These are phyloP conservation scores for Globisporangium alternatum DNA, from an alignment of 352 stramenopile species.

Conservation along the genomic window DNA sequence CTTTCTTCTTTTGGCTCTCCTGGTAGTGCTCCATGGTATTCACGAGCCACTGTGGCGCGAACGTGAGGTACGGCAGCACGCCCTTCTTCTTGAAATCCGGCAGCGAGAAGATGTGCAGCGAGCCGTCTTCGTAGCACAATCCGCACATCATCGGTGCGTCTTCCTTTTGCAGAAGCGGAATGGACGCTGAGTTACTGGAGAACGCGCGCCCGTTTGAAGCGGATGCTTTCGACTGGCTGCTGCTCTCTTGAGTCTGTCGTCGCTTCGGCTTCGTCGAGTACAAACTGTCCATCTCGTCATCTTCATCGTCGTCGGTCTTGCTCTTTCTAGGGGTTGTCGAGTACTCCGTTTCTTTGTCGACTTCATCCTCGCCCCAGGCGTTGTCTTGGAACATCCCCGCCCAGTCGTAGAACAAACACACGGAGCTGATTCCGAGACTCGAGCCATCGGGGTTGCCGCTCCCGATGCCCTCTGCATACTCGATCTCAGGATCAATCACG, in stretches of 20 bases:
- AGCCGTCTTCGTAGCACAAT: conserved; percentile 78
- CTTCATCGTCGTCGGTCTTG: conserved; percentile 35
- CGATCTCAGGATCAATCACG: conserved; percentile 71
- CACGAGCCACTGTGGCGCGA: conserved; percentile 71
- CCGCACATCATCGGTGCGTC: conserved; percentile 81
- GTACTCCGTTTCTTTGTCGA: conserved; percentile 17
- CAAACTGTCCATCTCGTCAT: conserved; percentile 72
- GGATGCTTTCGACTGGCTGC: conserved; percentile 31
- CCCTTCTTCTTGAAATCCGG: conserved; percentile 81
- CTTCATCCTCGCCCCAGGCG: conserved; percentile 52
- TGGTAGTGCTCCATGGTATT: conserved; percentile 74
- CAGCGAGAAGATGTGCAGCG: conserved; percentile 78
- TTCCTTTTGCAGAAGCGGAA: conserved; percentile 43
- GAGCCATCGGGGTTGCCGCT: conserved; percentile 20
- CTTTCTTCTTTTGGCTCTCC: conserved; percentile 48
- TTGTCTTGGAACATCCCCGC: conserved; percentile 72
- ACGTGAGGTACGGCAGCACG: conserved; percentile 80
- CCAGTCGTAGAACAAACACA: conserved; percentile 86
- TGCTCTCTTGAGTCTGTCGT: conserved; percentile 16
- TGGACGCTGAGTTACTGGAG: conserved; percentile 26
- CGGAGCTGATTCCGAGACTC: conserved; percentile 45
- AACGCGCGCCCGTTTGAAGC: neutral
- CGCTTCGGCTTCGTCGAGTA: conserved; percentile 48
- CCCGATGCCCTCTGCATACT: conserved; percentile 51
- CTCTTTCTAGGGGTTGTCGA: conserved; percentile 20